phyloP scores from a whole-genome alignment of 2,329 filamentous ascomycete species.

The Ilyonectria robusta region DNA sequence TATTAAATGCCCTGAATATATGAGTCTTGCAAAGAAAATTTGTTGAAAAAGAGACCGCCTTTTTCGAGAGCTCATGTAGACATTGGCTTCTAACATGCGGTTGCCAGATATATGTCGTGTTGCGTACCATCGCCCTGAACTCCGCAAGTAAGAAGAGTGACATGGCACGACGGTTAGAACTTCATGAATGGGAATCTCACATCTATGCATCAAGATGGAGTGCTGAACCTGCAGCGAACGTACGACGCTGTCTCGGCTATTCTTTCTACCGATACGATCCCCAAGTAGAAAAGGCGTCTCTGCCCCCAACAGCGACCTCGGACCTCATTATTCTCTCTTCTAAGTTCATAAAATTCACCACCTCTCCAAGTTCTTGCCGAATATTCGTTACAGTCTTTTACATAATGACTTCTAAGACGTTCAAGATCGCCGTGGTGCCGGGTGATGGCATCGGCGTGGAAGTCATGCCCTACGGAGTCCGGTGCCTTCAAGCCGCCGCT shows the following conservation, averaged over 20 bases:
- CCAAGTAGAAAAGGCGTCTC: background rate
- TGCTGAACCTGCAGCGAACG: too few relatives aligned
- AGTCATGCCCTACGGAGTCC: constrained; percentile 74
- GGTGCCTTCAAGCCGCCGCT: constrained; percentile 68
- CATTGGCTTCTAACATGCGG: too few relatives aligned
- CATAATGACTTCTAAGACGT: constrained; percentile 29
- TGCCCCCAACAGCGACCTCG: background rate
- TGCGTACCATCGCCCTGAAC: too few relatives aligned
- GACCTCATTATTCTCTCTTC: background rate
- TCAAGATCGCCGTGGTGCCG: constrained; percentile 73
- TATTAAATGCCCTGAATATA: background rate
- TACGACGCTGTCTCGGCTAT: constrained; percentile 27
- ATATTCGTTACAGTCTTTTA: background rate
- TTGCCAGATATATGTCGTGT: too few relatives aligned
- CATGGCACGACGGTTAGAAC: background rate
- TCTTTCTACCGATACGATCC: constrained; percentile 23
- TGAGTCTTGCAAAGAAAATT: background rate
- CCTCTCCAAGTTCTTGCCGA: background rate
- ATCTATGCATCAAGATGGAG: background rate
- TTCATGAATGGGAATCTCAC: background rate
- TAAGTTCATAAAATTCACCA: background rate
- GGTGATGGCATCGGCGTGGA: constrained; percentile 80
- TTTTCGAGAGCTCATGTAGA: too few relatives aligned
- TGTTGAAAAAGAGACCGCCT: too few relatives aligned
- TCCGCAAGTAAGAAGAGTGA: background rate